Evolutionary conservation across 306 rosid genomes (phyloP).

Genomic region (Sindora glabra): DNA sequence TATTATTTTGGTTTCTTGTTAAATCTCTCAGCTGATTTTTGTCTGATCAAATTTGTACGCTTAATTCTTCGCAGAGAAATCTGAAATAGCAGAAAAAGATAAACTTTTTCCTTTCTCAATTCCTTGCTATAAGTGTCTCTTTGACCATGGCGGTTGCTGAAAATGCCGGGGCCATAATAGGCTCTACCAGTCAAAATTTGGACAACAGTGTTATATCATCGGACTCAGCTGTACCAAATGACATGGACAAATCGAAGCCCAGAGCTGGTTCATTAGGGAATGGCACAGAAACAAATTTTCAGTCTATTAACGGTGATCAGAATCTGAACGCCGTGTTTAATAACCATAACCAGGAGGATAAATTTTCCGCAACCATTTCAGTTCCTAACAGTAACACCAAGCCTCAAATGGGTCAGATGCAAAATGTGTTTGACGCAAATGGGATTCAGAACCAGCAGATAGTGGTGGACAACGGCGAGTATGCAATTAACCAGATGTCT

Average conservation of each 20-base stretch:
- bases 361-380: constrained; percentile 24
- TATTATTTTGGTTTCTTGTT: background rate
- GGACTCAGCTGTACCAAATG: constrained; percentile 34
- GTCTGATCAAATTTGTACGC: constrained; percentile 11
- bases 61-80: constrained; percentile 21
- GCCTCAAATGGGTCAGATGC: constrained; percentile 55
- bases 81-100: constrained; percentile 12
- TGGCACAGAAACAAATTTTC: constrained; percentile 29
- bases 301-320: constrained; percentile 42
- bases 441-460: constrained; percentile 44
- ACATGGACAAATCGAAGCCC: constrained; percentile 57
- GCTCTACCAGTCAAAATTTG: constrained; percentile 44
- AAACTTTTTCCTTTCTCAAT: constrained; percentile 15
- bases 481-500: constrained; percentile 32
- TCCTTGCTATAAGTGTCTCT: constrained; percentile 4
- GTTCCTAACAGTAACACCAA: constrained; percentile 39
- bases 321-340: constrained; percentile 35
- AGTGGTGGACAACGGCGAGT: constrained; percentile 43
- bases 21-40: background rate
- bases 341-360: constrained; percentile 32
- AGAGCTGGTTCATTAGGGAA: constrained; percentile 29
- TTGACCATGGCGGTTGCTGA: constrained; percentile 88
- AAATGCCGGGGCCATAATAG: constrained; percentile 51
- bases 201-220: constrained; percentile 48
- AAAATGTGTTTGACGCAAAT: constrained; percentile 48